phyloP scores from a whole-genome alignment of 305 asterid genomes.

The Salvia sclarea region DNA sequence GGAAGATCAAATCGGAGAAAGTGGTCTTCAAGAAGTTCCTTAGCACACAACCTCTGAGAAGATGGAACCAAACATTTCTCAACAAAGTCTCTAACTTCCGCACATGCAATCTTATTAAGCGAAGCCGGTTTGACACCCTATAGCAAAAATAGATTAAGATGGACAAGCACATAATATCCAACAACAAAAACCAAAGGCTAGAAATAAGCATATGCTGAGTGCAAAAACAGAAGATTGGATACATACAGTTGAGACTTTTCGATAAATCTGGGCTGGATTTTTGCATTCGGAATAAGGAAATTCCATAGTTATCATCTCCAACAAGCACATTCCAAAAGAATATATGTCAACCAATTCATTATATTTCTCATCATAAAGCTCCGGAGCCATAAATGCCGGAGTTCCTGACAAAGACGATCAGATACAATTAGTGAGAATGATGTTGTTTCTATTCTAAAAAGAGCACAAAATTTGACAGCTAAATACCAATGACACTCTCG shows the following conservation, averaged over 20 bases:
- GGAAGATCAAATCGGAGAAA: slow-evolving; percentile 52
- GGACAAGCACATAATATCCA: no score
- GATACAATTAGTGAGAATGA: no score
- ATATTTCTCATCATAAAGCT: slow-evolving; percentile 78
- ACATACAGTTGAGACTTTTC: slow-evolving; percentile 70
- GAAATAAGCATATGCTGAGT: no score
- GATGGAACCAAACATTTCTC: slow-evolving; percentile 75
- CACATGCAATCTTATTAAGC: slow-evolving; percentile 52
- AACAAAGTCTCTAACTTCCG: slow-evolving; percentile 62
- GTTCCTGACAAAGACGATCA: slow-evolving; percentile 52
- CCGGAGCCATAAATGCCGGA: slow-evolving; percentile 86
- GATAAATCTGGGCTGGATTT: slow-evolving; percentile 73
- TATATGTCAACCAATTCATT: slow-evolving; percentile 78
- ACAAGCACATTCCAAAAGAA: slow-evolving; percentile 82
- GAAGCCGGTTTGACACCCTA: slow-evolving; percentile 87
- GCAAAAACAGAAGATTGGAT: no score
- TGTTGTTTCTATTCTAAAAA: no score
- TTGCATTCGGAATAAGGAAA: slow-evolving; percentile 82
- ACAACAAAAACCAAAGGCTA: slow-evolving; percentile 9
- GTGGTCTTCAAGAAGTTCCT: slow-evolving; percentile 69
- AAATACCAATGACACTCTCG: slow-evolving; percentile 79
- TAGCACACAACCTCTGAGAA: slow-evolving; percentile 63
- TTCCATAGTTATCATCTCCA: slow-evolving; percentile 80
- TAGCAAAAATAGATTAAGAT: no score
- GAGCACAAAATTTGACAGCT: no score